A percentile compares a stretch with the other conserved stretches of the same genome.
Conservation (phyloP, 2,329 filamentous ascomycete species). For the Bipolaris victoriae region DNA sequence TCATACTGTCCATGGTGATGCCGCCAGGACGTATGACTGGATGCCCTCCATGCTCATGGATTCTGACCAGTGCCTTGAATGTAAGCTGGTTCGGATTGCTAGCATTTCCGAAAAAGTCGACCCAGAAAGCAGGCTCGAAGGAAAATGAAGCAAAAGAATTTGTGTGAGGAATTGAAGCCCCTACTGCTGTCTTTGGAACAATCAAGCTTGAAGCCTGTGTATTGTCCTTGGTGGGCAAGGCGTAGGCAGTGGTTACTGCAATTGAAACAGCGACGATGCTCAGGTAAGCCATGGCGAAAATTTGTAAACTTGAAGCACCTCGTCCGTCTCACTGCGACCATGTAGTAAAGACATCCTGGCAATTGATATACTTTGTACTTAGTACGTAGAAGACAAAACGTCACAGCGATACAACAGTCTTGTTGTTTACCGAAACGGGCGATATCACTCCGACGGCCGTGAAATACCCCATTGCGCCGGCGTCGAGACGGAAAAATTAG, state of each 20-base stretch:
- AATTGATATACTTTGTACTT: not conserved
- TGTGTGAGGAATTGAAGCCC: slow-evolving; percentile 16
- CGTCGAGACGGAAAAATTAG: not conserved
- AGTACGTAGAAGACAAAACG: not conserved
- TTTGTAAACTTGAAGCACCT: not conserved
- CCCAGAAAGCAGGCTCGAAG: slow-evolving; percentile 20
- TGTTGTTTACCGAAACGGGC: not conserved
- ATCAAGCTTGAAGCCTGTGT: not conserved
- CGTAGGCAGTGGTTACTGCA: not conserved
- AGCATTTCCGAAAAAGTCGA: slow-evolving; percentile 20
- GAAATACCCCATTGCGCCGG: slow-evolving; percentile 5
- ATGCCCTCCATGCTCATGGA: slow-evolving; percentile 17
- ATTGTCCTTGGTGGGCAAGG: not conserved
- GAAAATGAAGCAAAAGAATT: slow-evolving; percentile 21
- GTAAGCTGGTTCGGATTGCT: slow-evolving; percentile 16
- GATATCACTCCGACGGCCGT: slow-evolving; percentile 8
- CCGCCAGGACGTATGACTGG: slow-evolving; percentile 19
- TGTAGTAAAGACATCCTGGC: not conserved
- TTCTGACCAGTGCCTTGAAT: slow-evolving; percentile 7
- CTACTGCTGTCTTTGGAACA: slow-evolving; percentile 9
- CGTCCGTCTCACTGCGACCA: not conserved
- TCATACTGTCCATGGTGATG: slow-evolving; percentile 21
- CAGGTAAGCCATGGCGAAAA: slow-evolving; percentile 1
- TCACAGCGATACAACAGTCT: not conserved
- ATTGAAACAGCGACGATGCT: slow-evolving; percentile 3